A percentile compares a stretch with the other conserved stretches of the same genome.
Conservation (phyloP, 73 alveolate species). For the Stentor roeselii region DNA sequence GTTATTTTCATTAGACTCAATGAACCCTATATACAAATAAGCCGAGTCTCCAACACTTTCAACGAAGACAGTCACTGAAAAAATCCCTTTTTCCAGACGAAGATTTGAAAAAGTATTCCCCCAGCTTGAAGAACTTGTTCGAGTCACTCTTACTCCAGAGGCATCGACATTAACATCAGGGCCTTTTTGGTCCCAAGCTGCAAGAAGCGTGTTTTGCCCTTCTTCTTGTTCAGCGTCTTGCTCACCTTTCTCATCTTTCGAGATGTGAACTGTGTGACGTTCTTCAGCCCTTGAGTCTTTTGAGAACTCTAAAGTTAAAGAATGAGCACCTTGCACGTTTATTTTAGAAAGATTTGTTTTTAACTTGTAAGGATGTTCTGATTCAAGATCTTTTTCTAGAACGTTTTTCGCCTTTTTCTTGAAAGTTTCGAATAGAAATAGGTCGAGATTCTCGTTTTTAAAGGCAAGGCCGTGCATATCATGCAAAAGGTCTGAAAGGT, state of each 20-base stretch:
- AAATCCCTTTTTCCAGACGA: background rate
- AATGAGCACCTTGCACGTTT: conserved; percentile 16
- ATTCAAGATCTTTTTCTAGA: background rate
- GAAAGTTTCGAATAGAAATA: background rate
- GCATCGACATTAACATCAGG: conserved; percentile 20
- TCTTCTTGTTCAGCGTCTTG: background rate
- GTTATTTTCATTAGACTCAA: background rate
- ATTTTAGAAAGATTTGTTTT: background rate
- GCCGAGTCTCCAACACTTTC: conserved; percentile 15
- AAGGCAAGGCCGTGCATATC: conserved; percentile 21
- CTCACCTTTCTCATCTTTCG: background rate
- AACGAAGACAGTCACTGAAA: background rate
- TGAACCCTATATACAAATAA: conserved; percentile 9
- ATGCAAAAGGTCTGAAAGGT: background rate
- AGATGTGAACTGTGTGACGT: conserved; percentile 8
- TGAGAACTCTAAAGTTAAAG: background rate
- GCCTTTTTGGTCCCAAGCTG: conserved; percentile 26
- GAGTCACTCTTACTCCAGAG: background rate
- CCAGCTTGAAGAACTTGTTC: conserved; percentile 28
- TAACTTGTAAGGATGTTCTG: background rate
- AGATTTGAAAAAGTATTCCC: background rate
- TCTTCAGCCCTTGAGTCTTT: background rate
- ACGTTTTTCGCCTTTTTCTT: background rate
- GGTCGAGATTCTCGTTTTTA: background rate
- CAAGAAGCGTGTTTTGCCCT: background rate